Evolutionary conservation across 2,329 filamentous ascomycete species (phyloP), one percentile per base, ranked within the genome.

Genomic region (Celoporthe dispersa): DNA sequence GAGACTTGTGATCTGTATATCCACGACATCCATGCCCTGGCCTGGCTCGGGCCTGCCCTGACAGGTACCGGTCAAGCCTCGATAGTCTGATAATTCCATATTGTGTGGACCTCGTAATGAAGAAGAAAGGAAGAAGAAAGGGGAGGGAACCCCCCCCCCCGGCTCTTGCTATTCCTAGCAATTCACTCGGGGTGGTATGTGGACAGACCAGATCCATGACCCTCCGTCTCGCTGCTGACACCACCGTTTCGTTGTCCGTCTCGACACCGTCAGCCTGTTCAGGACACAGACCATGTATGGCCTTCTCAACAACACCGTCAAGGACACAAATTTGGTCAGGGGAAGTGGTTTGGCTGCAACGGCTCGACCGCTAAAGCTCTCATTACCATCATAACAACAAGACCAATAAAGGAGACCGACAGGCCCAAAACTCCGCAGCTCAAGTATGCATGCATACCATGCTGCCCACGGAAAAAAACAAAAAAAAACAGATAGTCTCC

Each of bases 401-500:
- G 62, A 60, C 25, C 37, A 57, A 59, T 48, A 53, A 33, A 63
- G 64, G 51, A 25, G 41, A 31, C 25, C 57, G 33, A 35, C 35
- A 62, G 12, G 41, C 48, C 66, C 37, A n/a, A 0, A 63, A 68
- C 64, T 51, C 31, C 64, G 35, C 31, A 41, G n/a, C 63, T 48
- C 7, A 33, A n/a, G 35, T 33, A 71, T 71, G 69, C 69, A 65
- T 37, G 60, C 39, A 51, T 37, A 62, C 57, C 57, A 61, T 67
- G 64, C 53, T 61, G 39, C 64, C 14, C 39, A 55, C 5, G 22
- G 4, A 35, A 3, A 3, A 55, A 0, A 55, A 12, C 12, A 44
- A 51, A 7, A 19, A 22, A 12, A 22, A 6, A 44, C 6, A n/a
- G 22, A 9, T n/a, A 9, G n/a, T n/a, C 44, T 31, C 3, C 6